Evolutionary conservation across 2,329 filamentous ascomycete species (phyloP).

Genomic region (Arthrobotrys pseudoclavata): DNA sequence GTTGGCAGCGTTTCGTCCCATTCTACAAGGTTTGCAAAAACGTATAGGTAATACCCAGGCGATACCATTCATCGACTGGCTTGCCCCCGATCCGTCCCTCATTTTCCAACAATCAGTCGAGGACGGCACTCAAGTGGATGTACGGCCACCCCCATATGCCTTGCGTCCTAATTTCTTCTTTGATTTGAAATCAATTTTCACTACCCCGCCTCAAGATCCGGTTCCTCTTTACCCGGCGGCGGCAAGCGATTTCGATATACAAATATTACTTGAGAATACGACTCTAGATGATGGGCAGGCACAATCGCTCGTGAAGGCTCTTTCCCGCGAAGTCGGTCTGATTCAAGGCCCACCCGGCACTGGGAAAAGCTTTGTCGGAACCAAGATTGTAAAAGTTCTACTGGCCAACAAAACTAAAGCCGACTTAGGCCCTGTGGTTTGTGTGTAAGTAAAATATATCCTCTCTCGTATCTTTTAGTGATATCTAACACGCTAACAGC

Average conservation of each 20-base stretch:
- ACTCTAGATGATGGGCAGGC: slow-evolving; percentile 72
- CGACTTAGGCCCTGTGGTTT: slow-evolving; percentile 70
- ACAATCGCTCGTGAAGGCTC: slow-evolving; percentile 70
- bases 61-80: slow-evolving; percentile 70
- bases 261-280: slow-evolving; percentile 65
- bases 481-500: slow-evolving; percentile 41
- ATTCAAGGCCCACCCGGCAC: slow-evolving; percentile 81
- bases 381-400: slow-evolving; percentile 68
- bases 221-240: slow-evolving; percentile 22
- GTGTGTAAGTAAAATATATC: slow-evolving; percentile 64
- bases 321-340: slow-evolving; percentile 72
- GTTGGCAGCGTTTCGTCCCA: slow-evolving; percentile 73
- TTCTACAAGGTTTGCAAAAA: slow-evolving; percentile 71
- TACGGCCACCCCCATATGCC: slow-evolving; percentile 71
- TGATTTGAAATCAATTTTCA: slow-evolving; percentile 65
- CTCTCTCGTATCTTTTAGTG: background rate
- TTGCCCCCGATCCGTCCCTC: slow-evolving; percentile 65
- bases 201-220: slow-evolving; percentile 23
- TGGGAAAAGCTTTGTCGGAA: slow-evolving; percentile 75
- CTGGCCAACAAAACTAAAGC: slow-evolving; percentile 66
- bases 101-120: slow-evolving; percentile 34
- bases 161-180: slow-evolving; percentile 70
- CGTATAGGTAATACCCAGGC: slow-evolving; percentile 67
- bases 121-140: slow-evolving; percentile 59
- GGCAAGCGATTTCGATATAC: slow-evolving; percentile 48